Percentiles rank a stretch among this genome's conserved stretches.
Conservation (phyloP, 495 filamentous ascomycete genomes). For the Hapsidospora chrysogenum region DNA sequence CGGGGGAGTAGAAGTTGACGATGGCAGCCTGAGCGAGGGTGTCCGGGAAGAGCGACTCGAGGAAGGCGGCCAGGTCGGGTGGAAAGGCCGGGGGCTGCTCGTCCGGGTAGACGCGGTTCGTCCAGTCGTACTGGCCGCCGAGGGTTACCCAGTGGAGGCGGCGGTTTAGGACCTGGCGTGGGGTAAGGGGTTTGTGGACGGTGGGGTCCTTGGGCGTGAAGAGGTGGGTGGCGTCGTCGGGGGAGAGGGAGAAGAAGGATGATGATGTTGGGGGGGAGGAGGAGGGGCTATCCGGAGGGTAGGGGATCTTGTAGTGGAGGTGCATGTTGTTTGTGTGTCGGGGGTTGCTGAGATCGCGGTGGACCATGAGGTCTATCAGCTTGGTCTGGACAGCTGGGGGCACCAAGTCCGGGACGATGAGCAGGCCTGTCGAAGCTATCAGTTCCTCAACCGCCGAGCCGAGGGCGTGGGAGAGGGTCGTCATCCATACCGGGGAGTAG, state of each 20-base stretch:
- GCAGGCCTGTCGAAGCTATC: slow-evolving; percentile 38
- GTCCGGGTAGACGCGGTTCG: slow-evolving; percentile 57
- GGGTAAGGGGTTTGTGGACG: slow-evolving; percentile 51
- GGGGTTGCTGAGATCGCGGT: slow-evolving; percentile 62
- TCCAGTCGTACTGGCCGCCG: slow-evolving; percentile 93
- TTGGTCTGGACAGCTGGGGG: slow-evolving; percentile 47
- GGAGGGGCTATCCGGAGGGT: slow-evolving; percentile 23
- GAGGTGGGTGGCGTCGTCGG: slow-evolving; percentile 10
- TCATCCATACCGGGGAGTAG: slow-evolving; percentile 18
- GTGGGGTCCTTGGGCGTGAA: slow-evolving; percentile 51
- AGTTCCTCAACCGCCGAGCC: background rate
- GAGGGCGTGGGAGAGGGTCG: slow-evolving; percentile 4
- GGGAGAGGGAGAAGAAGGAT: slow-evolving; percentile 31
- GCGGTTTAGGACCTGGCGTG: slow-evolving; percentile 48
- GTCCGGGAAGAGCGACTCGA: slow-evolving; percentile 50
- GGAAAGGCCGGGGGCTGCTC: slow-evolving; percentile 57
- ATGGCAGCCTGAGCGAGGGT: slow-evolving; percentile 75
- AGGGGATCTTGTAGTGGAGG: slow-evolving; percentile 62
- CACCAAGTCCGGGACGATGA: slow-evolving; percentile 56
- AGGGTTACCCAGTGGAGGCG: slow-evolving; percentile 87
- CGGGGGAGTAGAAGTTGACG: slow-evolving; percentile 75
- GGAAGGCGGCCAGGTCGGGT: slow-evolving; percentile 44
- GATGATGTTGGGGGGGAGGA: background rate
- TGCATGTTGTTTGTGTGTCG: slow-evolving; percentile 74
- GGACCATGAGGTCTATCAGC: slow-evolving; percentile 53